These are phyloP conservation scores for Lasiodiplodia theobromae DNA, from an alignment of 2,329 filamentous ascomycete genomes.

Conservation along the genomic window DNA sequence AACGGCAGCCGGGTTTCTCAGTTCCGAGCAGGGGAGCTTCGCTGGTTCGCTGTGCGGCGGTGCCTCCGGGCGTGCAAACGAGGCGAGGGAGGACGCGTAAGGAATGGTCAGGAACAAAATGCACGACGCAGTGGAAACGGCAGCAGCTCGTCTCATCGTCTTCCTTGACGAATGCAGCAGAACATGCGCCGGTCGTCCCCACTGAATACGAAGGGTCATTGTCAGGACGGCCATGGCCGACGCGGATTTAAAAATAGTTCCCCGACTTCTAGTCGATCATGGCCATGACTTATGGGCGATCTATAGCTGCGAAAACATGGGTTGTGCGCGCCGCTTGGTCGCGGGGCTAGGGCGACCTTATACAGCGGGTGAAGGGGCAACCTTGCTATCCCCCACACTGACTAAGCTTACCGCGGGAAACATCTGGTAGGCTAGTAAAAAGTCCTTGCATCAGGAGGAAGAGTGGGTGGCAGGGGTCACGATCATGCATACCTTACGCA, in stretches of 20 bases:
- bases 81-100: constrained; percentile 4
- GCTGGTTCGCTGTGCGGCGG: not conserved
- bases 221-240: not conserved
- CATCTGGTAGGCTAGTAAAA: not conserved
- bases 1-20: constrained; percentile 13
- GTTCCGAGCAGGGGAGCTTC: constrained; percentile 18
- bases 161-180: constrained; percentile 12
- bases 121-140: not conserved
- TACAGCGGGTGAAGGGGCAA: not conserved
- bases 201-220: constrained; percentile 1
- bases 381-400: not conserved
- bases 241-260: constrained; percentile 2
- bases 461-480: no score
- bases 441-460: not conserved
- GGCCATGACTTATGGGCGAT: constrained; percentile 6
- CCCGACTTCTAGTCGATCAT: not conserved
- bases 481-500: no score
- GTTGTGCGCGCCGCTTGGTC: constrained; percentile 2
- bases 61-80: constrained; percentile 8
- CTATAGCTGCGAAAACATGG: constrained; percentile 5
- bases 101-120: constrained; percentile 11
- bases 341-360: not conserved
- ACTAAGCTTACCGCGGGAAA: not conserved
- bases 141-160: not conserved
- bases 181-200: constrained; percentile 4